These are phyloP conservation scores for Heliophila coronopifolia DNA, from an alignment of 441 rosid species.

Conservation along the genomic window DNA sequence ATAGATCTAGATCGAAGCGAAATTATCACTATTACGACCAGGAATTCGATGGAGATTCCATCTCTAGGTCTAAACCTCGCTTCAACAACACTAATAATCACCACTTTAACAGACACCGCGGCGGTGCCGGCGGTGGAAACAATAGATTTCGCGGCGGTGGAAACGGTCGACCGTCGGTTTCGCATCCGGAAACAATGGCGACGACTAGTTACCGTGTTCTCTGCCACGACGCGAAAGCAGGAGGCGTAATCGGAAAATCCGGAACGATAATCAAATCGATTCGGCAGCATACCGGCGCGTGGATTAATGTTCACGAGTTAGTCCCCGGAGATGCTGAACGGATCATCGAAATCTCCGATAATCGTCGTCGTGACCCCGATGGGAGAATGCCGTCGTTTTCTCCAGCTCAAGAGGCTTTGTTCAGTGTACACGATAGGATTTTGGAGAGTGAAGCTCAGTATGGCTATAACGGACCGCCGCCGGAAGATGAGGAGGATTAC, in stretches of 20 bases:
- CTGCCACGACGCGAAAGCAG: slow-evolving; percentile 80
- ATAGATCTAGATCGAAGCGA: slow-evolving; percentile 94
- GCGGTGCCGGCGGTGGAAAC: slow-evolving; percentile 27
- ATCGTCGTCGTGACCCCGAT: slow-evolving; percentile 82
- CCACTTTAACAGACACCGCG: slow-evolving; percentile 60
- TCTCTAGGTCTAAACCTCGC: slow-evolving; percentile 62
- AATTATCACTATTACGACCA: slow-evolving; percentile 84
- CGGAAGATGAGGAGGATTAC: slow-evolving; percentile 56
- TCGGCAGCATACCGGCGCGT: slow-evolving; percentile 86
- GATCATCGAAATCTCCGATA: slow-evolving; percentile 87
- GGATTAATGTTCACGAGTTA: slow-evolving; percentile 91
- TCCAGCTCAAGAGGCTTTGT: slow-evolving; percentile 86
- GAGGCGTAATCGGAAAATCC: slow-evolving; percentile 89
- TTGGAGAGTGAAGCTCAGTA: slow-evolving; percentile 61
- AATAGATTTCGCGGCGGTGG: slow-evolving; percentile 29
- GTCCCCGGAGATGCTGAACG: slow-evolving; percentile 78
- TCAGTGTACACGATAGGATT: slow-evolving; percentile 79
- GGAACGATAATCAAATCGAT: slow-evolving; percentile 83
- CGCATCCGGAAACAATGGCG: slow-evolving; percentile 52
- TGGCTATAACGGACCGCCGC: slow-evolving; percentile 38
- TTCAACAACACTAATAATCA: slow-evolving; percentile 52
- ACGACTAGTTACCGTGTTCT: slow-evolving; percentile 81
- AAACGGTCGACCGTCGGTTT: slow-evolving; percentile 25
- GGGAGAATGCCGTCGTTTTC: slow-evolving; percentile 85
- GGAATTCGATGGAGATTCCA: slow-evolving; percentile 66